Percentiles rank a stretch among this genome's conserved stretches.
These are phyloP conservation scores for Cadophora sp. DNA, from an alignment of 2,329 filamentous ascomycete genomes.

Conservation along the genomic window DNA sequence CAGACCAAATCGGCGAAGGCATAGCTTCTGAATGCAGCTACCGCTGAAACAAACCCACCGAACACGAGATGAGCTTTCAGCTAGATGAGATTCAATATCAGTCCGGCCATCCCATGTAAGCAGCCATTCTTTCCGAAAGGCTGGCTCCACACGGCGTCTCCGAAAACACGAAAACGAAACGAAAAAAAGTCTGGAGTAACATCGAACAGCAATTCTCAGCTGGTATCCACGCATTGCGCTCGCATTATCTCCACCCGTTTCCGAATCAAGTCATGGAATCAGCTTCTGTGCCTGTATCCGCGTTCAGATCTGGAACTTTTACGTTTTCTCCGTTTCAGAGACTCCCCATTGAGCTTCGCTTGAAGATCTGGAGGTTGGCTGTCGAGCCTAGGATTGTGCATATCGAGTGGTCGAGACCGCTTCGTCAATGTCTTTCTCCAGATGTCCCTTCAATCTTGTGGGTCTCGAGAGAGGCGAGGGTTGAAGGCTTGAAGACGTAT, in stretches of 20 bases:
- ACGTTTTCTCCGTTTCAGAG: conserved; percentile 9
- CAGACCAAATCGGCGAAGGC: neutral
- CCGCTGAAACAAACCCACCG: neutral
- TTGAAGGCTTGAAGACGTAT: conserved; percentile 19
- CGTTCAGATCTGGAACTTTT: neutral
- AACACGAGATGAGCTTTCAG: neutral
- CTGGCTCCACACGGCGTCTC: conserved; percentile 11
- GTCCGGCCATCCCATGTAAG: conserved; percentile 5
- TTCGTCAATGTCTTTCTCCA: conserved; percentile 14
- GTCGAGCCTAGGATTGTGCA: conserved; percentile 19
- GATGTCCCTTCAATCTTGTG: conserved; percentile 14
- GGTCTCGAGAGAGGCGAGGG: conserved; percentile 12
- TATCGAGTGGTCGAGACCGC: conserved; percentile 18
- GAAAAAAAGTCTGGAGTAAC: neutral
- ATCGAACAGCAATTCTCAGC: neutral
- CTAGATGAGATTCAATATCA: neutral
- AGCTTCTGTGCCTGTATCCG: neutral
- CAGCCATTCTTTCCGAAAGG: neutral
- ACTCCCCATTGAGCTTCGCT: conserved; percentile 20
- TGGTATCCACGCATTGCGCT: neutral
- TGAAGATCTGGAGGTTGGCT: conserved; percentile 20
- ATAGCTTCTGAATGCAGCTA: neutral
- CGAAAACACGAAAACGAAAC: neutral
- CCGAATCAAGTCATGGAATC: conserved; percentile 12
- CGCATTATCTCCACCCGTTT: neutral